phyloP scores from a whole-genome alignment of 2,329 filamentous ascomycete genomes.

The Venturia pyrina region DNA sequence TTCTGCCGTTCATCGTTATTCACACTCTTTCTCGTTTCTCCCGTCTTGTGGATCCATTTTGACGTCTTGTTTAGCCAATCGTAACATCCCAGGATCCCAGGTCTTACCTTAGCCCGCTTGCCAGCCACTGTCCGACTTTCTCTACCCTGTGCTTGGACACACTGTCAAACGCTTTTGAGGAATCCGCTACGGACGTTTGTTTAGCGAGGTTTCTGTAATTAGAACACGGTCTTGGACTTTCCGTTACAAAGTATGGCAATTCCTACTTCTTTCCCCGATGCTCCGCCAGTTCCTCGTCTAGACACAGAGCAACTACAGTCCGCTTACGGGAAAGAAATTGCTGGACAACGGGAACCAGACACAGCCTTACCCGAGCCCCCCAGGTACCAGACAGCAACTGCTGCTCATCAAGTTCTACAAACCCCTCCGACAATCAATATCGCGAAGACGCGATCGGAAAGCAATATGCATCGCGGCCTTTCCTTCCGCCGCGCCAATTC shows the following conservation, averaged over 20 bases:
- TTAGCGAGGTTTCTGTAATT: neutral
- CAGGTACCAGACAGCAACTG: neutral
- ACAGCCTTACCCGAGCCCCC: neutral
- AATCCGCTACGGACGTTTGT: neutral
- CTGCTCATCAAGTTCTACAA: neutral
- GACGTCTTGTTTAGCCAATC: neutral
- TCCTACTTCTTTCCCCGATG: neutral
- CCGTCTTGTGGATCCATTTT: neutral
- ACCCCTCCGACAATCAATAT: neutral
- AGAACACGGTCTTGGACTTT: neutral
- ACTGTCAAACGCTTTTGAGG: neutral
- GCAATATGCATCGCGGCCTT: conserved; percentile 8
- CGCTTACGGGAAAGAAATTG: neutral
- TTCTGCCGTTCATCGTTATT: neutral
- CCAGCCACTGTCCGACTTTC: neutral
- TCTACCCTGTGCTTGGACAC: neutral
- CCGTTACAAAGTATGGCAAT: neutral
- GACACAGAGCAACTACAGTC: neutral
- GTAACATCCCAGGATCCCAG: neutral
- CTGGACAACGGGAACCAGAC: neutral
- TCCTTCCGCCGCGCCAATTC: conserved; percentile 9
- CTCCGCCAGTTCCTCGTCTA: neutral
- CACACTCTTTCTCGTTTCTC: neutral
- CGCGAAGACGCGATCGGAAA: neutral
- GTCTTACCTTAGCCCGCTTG: neutral